Conservation (phyloP, 2,329 filamentous ascomycete genomes). For the Talaromyces sp. region DNA sequence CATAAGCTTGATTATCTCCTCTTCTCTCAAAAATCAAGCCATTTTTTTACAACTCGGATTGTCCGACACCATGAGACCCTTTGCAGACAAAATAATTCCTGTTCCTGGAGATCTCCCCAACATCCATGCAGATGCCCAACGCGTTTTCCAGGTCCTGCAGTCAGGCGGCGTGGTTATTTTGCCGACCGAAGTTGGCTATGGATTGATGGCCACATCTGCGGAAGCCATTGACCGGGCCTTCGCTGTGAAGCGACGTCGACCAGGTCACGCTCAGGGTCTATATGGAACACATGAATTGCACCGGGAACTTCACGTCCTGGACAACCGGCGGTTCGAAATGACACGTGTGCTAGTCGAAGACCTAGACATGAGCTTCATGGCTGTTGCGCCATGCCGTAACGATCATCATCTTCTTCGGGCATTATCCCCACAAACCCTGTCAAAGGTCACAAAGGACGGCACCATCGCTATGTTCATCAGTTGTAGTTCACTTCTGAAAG, state of each 20-base stretch:
- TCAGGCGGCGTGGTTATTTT: slow-evolving; percentile 28
- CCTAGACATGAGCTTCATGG: slow-evolving; percentile 10
- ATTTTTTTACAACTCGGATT: no score
- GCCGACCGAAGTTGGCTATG: slow-evolving; percentile 28
- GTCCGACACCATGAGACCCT: no score
- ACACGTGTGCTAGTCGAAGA: slow-evolving; percentile 24
- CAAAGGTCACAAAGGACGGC: no score
- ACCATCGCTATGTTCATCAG: no score
- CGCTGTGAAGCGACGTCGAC: slow-evolving; percentile 22
- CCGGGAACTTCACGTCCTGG: slow-evolving; percentile 23
- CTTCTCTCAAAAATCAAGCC: no score
- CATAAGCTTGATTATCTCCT: no score
- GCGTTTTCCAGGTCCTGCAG: slow-evolving; percentile 23
- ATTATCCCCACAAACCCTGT: no score
- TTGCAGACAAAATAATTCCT: neutral
- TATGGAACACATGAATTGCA: slow-evolving; percentile 27
- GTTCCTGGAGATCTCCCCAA: slow-evolving; percentile 2
- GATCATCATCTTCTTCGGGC: no score
- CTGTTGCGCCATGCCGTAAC: no score
- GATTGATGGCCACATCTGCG: slow-evolving; percentile 22
- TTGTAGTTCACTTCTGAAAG: no score
- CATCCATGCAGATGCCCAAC: slow-evolving; percentile 21
- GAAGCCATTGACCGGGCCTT: slow-evolving; percentile 23
- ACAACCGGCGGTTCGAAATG: slow-evolving; percentile 19
- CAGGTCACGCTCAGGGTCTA: slow-evolving; percentile 29